A percentile compares a stretch with the other conserved stretches of the same genome.
phyloP scores from a whole-genome alignment of 2,329 filamentous ascomycete species.

The Cladosporium sp. region DNA sequence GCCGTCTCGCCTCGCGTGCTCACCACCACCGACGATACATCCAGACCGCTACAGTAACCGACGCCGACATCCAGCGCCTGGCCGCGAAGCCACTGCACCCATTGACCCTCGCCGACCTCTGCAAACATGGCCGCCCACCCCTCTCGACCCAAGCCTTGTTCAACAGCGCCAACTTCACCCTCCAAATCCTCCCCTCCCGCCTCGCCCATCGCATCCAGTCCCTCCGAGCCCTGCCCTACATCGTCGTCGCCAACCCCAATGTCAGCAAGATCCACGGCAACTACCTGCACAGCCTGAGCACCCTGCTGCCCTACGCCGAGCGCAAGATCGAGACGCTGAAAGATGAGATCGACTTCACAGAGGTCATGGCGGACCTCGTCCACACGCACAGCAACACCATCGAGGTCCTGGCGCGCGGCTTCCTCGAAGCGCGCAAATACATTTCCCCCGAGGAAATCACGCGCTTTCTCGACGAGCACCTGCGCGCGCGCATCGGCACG shows the following conservation, averaged over 20 bases:
- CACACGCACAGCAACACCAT: slow-evolving; percentile 93
- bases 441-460: slow-evolving; percentile 80
- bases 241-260: slow-evolving; percentile 96
- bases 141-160: slow-evolving; percentile 74
- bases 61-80: slow-evolving; percentile 72
- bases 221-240: slow-evolving; percentile 88
- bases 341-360: slow-evolving; percentile 85
- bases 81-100: slow-evolving; percentile 72
- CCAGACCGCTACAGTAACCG: slow-evolving; percentile 43
- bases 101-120: slow-evolving; percentile 78
- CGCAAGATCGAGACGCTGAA: slow-evolving; percentile 67
- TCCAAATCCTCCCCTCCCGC: slow-evolving; percentile 83
- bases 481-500: slow-evolving; percentile 89
- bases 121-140: slow-evolving; percentile 83
- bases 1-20: not conserved
- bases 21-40: slow-evolving; percentile 20
- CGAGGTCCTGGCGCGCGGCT: slow-evolving; percentile 81
- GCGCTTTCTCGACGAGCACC: slow-evolving; percentile 83
- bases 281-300: slow-evolving; percentile 88
- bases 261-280: slow-evolving; percentile 93
- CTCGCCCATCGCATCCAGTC: slow-evolving; percentile 92
- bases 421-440: slow-evolving; percentile 88
- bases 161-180: slow-evolving; percentile 89
- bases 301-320: slow-evolving; percentile 76
- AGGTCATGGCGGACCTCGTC: slow-evolving; percentile 90